These are phyloP conservation scores for Solanum chiquidenum DNA, from an alignment of 257 asterid genomes.

Conservation along the genomic window DNA sequence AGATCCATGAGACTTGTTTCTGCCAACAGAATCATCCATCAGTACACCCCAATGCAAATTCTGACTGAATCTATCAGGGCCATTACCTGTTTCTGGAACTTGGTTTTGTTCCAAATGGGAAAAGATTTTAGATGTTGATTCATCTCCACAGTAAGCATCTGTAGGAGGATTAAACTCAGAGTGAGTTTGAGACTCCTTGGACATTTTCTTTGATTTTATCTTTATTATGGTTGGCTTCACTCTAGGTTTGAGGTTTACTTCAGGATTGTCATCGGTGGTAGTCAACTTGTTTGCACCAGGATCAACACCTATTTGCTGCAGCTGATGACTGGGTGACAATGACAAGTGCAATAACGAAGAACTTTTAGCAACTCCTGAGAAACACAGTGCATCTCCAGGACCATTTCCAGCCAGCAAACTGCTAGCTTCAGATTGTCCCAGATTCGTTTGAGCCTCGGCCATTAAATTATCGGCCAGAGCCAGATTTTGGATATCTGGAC, in stretches of 20 bases:
- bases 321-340: slow-evolving; percentile 6
- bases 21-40: not conserved
- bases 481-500: not conserved
- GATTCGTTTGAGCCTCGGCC: not conserved
- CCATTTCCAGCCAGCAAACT: slow-evolving; percentile 3
- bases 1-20: not conserved
- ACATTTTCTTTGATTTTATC: slow-evolving; percentile 40
- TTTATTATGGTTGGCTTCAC: slow-evolving; percentile 39
- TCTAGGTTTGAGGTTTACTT: slow-evolving; percentile 25
- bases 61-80: slow-evolving; percentile 13
- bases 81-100: slow-evolving; percentile 6
- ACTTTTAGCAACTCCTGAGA: slow-evolving; percentile 12
- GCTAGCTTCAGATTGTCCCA: slow-evolving; percentile 7
- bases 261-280: slow-evolving; percentile 12
- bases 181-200: slow-evolving; percentile 19
- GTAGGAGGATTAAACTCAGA: slow-evolving; percentile 3
- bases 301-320: slow-evolving; percentile 14
- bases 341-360: slow-evolving; percentile 16
- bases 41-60: slow-evolving; percentile 10
- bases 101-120: slow-evolving; percentile 21
- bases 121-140: slow-evolving; percentile 17
- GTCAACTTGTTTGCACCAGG: slow-evolving; percentile 20
- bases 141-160: slow-evolving; percentile 24
- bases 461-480: not conserved
- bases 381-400: slow-evolving; percentile 10